phyloP scores from a whole-genome alignment of 177 flowering plant genomes.

The Vitis hybrid region DNA sequence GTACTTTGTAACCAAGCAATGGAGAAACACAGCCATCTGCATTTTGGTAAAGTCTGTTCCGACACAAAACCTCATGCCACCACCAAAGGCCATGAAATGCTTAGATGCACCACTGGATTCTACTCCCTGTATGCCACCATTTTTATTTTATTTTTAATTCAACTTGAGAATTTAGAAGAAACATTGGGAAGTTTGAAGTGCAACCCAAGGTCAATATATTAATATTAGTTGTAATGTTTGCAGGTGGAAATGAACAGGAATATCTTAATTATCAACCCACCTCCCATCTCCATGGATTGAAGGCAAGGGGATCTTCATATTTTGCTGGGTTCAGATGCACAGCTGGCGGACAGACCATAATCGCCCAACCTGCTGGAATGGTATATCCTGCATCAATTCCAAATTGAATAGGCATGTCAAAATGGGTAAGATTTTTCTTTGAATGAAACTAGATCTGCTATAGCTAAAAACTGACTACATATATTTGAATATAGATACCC shows the following conservation, averaged over 20 bases:
- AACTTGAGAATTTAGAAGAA: neutral
- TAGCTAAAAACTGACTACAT: constrained; percentile 5
- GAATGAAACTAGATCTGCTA: neutral
- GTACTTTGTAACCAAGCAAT: constrained; percentile 79
- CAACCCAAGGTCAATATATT: neutral
- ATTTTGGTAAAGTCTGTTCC: constrained; percentile 88
- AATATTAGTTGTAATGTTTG: neutral
- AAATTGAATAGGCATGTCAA: neutral
- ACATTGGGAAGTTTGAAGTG: neutral
- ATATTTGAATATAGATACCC: constrained; percentile 37
- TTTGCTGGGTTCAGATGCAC: constrained; percentile 81
- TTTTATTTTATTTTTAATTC: neutral
- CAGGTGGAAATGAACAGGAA: neutral
- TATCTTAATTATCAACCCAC: constrained; percentile 29
- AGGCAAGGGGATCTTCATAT: constrained; percentile 70
- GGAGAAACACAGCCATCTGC: constrained; percentile 90
- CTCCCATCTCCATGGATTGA: constrained; percentile 94
- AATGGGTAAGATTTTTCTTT: neutral
- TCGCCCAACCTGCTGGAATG: constrained; percentile 93
- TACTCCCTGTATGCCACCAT: constrained; percentile 39
- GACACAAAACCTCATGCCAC: constrained; percentile 94
- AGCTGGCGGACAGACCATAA: constrained; percentile 96
- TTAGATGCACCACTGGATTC: constrained; percentile 63
- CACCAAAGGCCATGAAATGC: constrained; percentile 95
- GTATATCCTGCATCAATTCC: constrained; percentile 60